These are phyloP conservation scores for Chrysosporium queenslandicum DNA, from an alignment of 2,329 filamentous ascomycete genomes.

Conservation along the genomic window DNA sequence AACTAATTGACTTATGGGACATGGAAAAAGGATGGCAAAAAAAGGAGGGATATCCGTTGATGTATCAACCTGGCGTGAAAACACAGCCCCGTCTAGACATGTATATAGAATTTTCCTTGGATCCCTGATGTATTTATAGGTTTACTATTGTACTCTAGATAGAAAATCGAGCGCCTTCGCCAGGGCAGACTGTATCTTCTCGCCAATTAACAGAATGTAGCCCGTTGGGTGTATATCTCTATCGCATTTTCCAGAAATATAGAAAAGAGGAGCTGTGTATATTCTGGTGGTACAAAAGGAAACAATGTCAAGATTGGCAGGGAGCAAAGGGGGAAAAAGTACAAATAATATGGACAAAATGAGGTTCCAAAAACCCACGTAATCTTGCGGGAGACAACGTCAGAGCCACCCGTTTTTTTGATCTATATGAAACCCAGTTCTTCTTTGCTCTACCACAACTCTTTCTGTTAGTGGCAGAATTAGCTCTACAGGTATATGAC, in stretches of 20 bases:
- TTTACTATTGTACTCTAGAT: background rate
- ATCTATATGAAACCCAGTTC: slow-evolving; percentile 15
- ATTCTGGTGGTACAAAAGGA: slow-evolving; percentile 8
- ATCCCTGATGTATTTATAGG: background rate
- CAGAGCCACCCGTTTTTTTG: slow-evolving; percentile 6
- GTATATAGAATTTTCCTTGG: background rate
- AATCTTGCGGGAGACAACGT: background rate
- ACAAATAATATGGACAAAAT: slow-evolving; percentile 14
- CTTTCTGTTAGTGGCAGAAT: slow-evolving; percentile 4
- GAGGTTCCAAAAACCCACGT: background rate
- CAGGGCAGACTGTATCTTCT: no score
- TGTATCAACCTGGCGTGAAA: background rate
- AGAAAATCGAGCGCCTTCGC: no score
- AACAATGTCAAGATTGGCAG: background rate
- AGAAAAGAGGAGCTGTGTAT: slow-evolving; percentile 4
- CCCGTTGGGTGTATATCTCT: background rate
- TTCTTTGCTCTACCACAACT: background rate
- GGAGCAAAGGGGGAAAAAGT: slow-evolving; percentile 5
- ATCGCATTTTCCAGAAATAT: slow-evolving; percentile 1
- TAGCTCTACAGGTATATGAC: slow-evolving; percentile 6
- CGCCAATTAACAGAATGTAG: background rate
- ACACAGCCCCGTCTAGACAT: background rate
- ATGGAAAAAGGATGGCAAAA: background rate
- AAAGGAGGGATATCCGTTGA: background rate
- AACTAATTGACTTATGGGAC: background rate